A percentile compares a stretch with the other conserved stretches of the same genome.
Conservation (phyloP, 2,329 filamentous ascomycete species). For the Ophiostoma himal-ulmi region DNA sequence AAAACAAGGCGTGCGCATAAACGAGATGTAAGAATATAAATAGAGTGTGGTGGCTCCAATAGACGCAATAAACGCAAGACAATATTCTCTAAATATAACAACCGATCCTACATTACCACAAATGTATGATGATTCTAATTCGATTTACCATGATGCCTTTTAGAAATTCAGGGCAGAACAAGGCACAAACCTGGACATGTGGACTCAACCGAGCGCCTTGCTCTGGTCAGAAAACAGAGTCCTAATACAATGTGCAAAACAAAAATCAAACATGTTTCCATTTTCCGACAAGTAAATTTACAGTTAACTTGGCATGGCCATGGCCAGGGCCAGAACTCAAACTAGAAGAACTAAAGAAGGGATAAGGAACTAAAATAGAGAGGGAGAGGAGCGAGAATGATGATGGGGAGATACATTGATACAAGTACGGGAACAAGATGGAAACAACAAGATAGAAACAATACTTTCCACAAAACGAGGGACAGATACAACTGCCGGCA, state of each 20-base stretch:
- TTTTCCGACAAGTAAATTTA: background rate
- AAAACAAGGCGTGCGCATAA: background rate
- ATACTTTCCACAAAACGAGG: background rate
- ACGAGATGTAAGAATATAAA: background rate
- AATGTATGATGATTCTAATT: background rate
- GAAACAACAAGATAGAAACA: background rate
- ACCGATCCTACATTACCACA: background rate
- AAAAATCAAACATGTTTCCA: background rate
- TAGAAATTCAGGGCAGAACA: background rate
- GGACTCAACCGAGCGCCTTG: constrained; percentile 5
- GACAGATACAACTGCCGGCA: constrained; percentile 4
- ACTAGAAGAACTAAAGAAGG: constrained; percentile 5
- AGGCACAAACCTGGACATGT: background rate
- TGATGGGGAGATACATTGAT: background rate
- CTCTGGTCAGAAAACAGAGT: background rate
- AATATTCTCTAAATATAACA: background rate
- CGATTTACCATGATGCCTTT: background rate
- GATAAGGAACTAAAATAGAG: background rate
- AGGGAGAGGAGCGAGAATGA: too few species aligned
- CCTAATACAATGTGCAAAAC: background rate
- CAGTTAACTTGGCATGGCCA: background rate
- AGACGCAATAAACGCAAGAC: constrained; percentile 7
- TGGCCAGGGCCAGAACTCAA: constrained; percentile 3
- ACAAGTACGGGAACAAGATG: background rate
- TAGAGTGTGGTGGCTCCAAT: background rate